phyloP scores from a whole-genome alignment of 225 moss, liverwort and hornwort species.

The Takakia lepidozioides region DNA sequence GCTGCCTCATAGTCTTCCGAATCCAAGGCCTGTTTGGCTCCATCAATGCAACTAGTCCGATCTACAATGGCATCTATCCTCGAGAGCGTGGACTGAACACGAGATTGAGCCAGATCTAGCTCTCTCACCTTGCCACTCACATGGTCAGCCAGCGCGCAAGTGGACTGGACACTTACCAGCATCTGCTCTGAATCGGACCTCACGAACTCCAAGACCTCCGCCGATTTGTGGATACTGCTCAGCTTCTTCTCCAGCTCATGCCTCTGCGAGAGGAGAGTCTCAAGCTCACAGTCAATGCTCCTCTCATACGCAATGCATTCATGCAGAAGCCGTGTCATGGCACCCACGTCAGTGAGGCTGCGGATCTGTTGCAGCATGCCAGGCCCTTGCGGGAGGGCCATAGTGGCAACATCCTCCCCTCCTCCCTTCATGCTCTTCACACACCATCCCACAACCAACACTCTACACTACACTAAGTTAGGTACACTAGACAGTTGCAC shows the following conservation, averaged over 20 bases:
- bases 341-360: constrained; percentile 75
- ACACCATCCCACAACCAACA: too few species aligned
- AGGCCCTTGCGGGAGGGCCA: too few species aligned
- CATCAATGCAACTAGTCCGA: constrained; percentile 95
- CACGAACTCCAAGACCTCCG: constrained; percentile 87
- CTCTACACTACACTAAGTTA: too few species aligned
- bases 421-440: too few species aligned
- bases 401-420: too few species aligned
- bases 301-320: constrained; percentile 85
- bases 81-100: constrained; percentile 70
- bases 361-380: constrained; percentile 65
- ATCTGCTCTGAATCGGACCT: constrained; percentile 79
- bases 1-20: constrained; percentile 84
- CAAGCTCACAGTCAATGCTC: constrained; percentile 74
- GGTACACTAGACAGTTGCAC: too few species aligned
- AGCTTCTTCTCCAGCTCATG: constrained; percentile 77
- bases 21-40: constrained; percentile 79
- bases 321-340: constrained; percentile 91
- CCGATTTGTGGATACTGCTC: constrained; percentile 58
- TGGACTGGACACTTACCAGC: constrained; percentile 73
- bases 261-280: constrained; percentile 61
- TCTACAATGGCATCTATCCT: constrained; percentile 92
- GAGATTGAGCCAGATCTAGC: constrained; percentile 92
- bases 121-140: constrained; percentile 92
- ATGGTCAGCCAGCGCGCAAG: constrained; percentile 88